Conservation (phyloP, 768 basidiomycete genomes). For the Leccinum boreale region DNA sequence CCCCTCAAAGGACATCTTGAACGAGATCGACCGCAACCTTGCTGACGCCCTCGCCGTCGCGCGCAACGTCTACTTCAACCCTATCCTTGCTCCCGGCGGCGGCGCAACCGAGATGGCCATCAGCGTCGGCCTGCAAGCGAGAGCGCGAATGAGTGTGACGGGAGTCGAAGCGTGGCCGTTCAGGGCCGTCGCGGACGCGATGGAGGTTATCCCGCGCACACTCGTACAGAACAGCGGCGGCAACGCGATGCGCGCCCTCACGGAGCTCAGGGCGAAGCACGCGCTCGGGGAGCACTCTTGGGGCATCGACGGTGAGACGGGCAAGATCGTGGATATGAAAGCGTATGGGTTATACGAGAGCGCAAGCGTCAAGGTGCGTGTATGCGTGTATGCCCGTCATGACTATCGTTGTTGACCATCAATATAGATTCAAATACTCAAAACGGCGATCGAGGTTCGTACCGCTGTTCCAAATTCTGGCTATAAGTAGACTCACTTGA, state of each 20-base stretch:
- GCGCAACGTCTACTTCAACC: slow-evolving; percentile 95
- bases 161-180: slow-evolving; percentile 93
- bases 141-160: slow-evolving; percentile 65
- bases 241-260: slow-evolving; percentile 89
- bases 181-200: slow-evolving; percentile 89
- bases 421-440: slow-evolving; percentile 84
- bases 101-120: slow-evolving; percentile 99
- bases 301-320: slow-evolving; percentile 95
- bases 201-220: slow-evolving; percentile 96
- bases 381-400: background rate
- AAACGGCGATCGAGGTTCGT: slow-evolving; percentile 90
- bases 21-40: slow-evolving; percentile 96
- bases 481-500: too few species aligned
- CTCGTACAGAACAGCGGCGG: slow-evolving; percentile 94
- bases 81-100: slow-evolving; percentile 88
- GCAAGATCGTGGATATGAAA: slow-evolving; percentile 96
- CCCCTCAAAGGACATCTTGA: slow-evolving; percentile 96
- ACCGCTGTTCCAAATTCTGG: background rate
- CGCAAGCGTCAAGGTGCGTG: slow-evolving; percentile 83
- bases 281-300: slow-evolving; percentile 86
- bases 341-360: slow-evolving; percentile 91
- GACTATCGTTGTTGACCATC: background rate
- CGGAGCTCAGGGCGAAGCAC: slow-evolving; percentile 94
- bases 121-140: slow-evolving; percentile 78
- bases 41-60: slow-evolving; percentile 98